phyloP scores from a whole-genome alignment of 2,329 filamentous ascomycete species.

The Calonectria montana region DNA sequence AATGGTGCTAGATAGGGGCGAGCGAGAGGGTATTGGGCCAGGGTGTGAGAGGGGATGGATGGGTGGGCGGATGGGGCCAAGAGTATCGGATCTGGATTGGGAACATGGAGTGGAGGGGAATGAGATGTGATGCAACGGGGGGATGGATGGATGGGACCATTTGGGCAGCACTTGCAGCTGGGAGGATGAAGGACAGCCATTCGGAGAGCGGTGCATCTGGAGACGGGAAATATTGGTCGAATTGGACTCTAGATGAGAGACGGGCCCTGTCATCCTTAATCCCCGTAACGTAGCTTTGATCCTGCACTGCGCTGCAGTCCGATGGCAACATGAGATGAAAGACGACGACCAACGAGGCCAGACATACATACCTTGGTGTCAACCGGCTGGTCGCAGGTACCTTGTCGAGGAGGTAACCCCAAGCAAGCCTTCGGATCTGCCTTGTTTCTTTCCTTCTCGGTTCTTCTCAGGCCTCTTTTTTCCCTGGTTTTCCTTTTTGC shows the following conservation, averaged over 20 bases:
- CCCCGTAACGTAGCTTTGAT: neutral
- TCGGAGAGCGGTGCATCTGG: slow-evolving; percentile 1
- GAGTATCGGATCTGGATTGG: slow-evolving; percentile 17
- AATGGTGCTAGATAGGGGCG: neutral
- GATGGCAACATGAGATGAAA: slow-evolving; percentile 7
- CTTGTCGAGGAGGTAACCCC: neutral
- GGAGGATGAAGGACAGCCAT: neutral
- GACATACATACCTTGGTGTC: neutral
- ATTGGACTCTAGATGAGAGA: neutral
- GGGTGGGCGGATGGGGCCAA: slow-evolving; percentile 10
- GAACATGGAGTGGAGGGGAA: slow-evolving; percentile 10
- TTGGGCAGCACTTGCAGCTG: slow-evolving; percentile 1
- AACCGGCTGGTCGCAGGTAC: neutral
- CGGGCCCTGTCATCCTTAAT: slow-evolving; percentile 1
- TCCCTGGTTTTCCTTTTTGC: neutral
- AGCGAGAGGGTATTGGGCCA: neutral
- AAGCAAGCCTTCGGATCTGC: slow-evolving; percentile 1
- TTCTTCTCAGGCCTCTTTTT: neutral
- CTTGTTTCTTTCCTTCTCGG: neutral
- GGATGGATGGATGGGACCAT: slow-evolving; percentile 2
- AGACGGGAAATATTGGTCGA: slow-evolving; percentile 8
- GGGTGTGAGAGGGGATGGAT: neutral
- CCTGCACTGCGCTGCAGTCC: neutral
- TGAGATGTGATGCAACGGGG: slow-evolving; percentile 12
- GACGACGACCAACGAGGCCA: neutral